phyloP scores from a whole-genome alignment of 352 stramenopile genomes.

The Lagenidium sp. region DNA sequence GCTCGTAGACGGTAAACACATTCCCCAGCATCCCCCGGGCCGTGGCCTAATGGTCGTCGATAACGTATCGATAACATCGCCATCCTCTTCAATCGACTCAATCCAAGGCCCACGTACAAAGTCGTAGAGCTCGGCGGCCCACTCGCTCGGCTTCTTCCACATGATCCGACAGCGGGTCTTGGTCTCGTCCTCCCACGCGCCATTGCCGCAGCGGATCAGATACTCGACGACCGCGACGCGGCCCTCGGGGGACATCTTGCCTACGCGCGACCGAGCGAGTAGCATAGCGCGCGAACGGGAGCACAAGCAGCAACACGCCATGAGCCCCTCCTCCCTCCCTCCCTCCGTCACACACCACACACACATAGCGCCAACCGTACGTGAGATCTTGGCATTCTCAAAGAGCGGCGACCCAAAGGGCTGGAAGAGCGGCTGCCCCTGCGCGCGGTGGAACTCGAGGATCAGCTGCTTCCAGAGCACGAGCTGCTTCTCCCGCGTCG shows the following conservation, averaged over 20 bases:
- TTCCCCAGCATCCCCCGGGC: slow-evolving; percentile 70
- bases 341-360: no score
- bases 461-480: slow-evolving; percentile 82
- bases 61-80: no score
- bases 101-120: slow-evolving; percentile 33
- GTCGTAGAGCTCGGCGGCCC: slow-evolving; percentile 79
- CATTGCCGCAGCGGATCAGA: slow-evolving; percentile 68
- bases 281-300: neutral
- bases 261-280: slow-evolving; percentile 9
- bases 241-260: slow-evolving; percentile 65
- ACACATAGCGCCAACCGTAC: slow-evolving; percentile 18
- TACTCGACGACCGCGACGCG: slow-evolving; percentile 63
- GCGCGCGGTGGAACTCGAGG: slow-evolving; percentile 72
- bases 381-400: slow-evolving; percentile 78
- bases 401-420: slow-evolving; percentile 61
- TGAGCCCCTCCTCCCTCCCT: neutral
- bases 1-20: slow-evolving; percentile 80
- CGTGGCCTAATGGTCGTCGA: slow-evolving; percentile 26
- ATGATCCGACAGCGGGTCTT: slow-evolving; percentile 75
- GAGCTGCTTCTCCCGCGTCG: slow-evolving; percentile 81
- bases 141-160: slow-evolving; percentile 79
- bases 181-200: slow-evolving; percentile 72
- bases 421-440: slow-evolving; percentile 63
- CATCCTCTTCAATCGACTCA: no score
- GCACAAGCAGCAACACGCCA: neutral